Evolutionary conservation across 495 filamentous ascomycete genomes (phyloP).

Genomic region (Glutinoglossum americanum): DNA sequence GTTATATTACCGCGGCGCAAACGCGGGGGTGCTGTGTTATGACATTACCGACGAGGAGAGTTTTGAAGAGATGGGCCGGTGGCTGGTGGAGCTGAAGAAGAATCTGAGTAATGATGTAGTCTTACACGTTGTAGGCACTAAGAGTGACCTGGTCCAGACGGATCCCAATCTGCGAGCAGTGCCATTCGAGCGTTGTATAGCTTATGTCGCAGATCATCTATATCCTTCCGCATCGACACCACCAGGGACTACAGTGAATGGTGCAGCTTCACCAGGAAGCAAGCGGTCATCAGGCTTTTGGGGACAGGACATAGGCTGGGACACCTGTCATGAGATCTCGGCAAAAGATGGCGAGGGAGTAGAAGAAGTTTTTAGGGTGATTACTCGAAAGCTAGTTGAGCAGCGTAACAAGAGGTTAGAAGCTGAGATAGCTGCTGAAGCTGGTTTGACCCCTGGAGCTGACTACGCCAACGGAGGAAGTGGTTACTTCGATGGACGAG

Average conservation of each 20-base stretch:
- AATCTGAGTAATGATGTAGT: constrained; percentile 54
- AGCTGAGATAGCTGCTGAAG: not conserved
- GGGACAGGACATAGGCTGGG: constrained; percentile 85
- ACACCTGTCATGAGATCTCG: constrained; percentile 90
- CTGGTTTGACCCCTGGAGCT: not conserved
- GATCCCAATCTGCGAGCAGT: constrained; percentile 60
- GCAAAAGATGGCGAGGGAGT: constrained; percentile 90
- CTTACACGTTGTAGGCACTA: constrained; percentile 92
- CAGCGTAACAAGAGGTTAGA: constrained; percentile 21
- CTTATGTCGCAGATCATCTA: constrained; percentile 80
- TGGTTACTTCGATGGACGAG: not conserved
- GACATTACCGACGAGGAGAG: constrained; percentile 71
- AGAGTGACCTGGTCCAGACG: constrained; percentile 68
- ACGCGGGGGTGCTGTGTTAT: constrained; percentile 88
- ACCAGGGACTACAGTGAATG: constrained; percentile 21
- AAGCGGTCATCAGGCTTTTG: constrained; percentile 73
- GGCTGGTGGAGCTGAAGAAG: constrained; percentile 59
- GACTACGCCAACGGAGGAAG: not conserved
- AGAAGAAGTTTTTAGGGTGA: constrained; percentile 90
- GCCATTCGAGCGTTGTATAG: constrained; percentile 83
- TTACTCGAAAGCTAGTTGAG: constrained; percentile 85
- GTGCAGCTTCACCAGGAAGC: constrained; percentile 41
- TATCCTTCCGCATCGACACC: constrained; percentile 44
- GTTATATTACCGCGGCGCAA: constrained; percentile 87
- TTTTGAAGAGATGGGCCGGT: constrained; percentile 84